Conservation (phyloP, 768 basidiomycete species). For the Rhodosporidiobolus odoratus region DNA sequence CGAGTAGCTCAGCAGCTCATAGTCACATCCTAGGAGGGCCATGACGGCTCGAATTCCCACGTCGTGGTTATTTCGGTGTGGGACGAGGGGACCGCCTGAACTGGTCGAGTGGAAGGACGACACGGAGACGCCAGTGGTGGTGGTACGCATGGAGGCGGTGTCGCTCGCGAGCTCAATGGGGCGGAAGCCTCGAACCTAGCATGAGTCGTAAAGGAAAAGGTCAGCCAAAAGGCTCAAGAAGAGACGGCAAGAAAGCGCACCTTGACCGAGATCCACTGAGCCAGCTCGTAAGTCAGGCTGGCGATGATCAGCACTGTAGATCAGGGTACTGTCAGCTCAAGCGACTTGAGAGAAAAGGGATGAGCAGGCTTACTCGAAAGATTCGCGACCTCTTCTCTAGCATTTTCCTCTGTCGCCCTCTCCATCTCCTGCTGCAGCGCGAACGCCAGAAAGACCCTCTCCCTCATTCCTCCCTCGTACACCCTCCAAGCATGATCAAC, state of each 20-base stretch:
- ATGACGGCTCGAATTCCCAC: conserved; percentile 23
- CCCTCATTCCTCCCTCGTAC: not conserved
- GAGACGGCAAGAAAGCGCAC: not conserved
- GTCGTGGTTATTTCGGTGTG: conserved; percentile 8
- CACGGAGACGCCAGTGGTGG: conserved; percentile 2
- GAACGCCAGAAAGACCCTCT: conserved; percentile 2
- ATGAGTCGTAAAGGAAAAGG: not conserved
- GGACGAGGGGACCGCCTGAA: conserved; percentile 2
- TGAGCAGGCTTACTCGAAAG: conserved; percentile 13
- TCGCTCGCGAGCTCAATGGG: conserved; percentile 5
- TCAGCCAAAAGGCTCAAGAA: not conserved
- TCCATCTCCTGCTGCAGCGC: conserved; percentile 23
- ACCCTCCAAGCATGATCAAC: conserved; percentile 15
- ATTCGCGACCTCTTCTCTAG: conserved; percentile 25
- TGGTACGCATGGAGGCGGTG: conserved; percentile 20
- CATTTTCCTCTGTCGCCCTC: conserved; percentile 10
- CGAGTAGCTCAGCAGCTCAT: conserved; percentile 27
- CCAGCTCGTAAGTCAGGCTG: conserved; percentile 25
- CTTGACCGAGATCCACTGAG: conserved; percentile 32
- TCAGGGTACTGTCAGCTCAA: not conserved
- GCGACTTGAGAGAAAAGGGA: not conserved
- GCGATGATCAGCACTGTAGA: conserved; percentile 26
- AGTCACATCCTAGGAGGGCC: conserved; percentile 22
- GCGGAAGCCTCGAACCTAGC: conserved; percentile 23
- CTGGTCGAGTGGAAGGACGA: conserved; percentile 5